Conservation (phyloP, 441 rosid species). For the Erysimum pusillum region DNA sequence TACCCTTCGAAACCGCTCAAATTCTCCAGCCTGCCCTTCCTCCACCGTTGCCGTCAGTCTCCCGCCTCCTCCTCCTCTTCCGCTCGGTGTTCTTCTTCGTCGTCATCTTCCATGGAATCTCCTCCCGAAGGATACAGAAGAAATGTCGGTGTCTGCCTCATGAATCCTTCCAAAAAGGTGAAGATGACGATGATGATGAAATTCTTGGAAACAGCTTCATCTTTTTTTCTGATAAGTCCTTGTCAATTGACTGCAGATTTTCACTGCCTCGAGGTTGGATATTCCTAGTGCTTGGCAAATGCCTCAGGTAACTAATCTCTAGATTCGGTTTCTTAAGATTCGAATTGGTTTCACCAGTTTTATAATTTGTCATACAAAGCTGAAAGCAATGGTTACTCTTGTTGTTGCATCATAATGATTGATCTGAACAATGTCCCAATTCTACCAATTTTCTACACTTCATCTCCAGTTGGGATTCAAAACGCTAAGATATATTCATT, state of each 20-base stretch:
- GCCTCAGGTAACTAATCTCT: constrained; percentile 74
- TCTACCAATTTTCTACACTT: neutral
- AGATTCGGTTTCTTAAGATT: neutral
- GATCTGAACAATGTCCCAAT: too few relatives aligned
- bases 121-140: constrained; percentile 90
- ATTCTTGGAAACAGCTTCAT: neutral
- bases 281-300: constrained; percentile 91
- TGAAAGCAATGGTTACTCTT: neutral
- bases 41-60: constrained; percentile 30
- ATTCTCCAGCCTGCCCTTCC: constrained; percentile 48
- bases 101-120: constrained; percentile 70
- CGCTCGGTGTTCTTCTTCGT: constrained; percentile 30
- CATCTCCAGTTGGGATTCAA: neutral
- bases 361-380: neutral
- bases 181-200: neutral
- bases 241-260: constrained; percentile 57
- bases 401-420: neutral
- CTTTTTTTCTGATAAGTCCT: neutral
- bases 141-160: constrained; percentile 91
- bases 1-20: constrained; percentile 48
- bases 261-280: constrained; percentile 88
- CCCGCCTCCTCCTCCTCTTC: constrained; percentile 25
- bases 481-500: neutral
- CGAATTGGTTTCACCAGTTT: constrained; percentile 5
- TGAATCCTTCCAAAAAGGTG: constrained; percentile 85